Base-by-base conservation (phyloP, 2,329 filamentous ascomycete genomes). In the Bipolaris zeicola region DNA sequence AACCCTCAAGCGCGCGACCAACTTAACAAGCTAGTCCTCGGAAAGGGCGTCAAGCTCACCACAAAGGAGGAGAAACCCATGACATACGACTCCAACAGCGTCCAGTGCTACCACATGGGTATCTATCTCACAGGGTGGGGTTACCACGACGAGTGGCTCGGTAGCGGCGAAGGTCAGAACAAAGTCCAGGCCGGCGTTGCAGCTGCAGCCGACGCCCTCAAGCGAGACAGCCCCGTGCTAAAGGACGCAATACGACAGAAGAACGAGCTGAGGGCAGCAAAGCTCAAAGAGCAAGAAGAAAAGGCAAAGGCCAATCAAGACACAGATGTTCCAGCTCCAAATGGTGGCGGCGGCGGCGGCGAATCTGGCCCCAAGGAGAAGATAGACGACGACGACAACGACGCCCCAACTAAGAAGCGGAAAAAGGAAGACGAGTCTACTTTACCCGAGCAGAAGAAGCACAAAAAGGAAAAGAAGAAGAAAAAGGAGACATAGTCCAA, bases 161-260 rank as follows among this genome's bases (percentile, higher is more conserved):
- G 87, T 0, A 80, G 79, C 42, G 90, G 89, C 0, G 83, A 82
- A 31, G 89, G 84, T 1, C 76, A 85, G 60, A 85, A 83, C 52
- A 92, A 92, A 76, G 85, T 84, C 54, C 87, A 91, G 54, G 90
- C 89, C 1, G 87, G 87, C 0, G 79, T 83, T 13, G 87, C 84
- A 62, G 90, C 90, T 1, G 90, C 90, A 0, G 75, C 79, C 39
- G 79, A 80, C 63, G 89, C 88, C 0, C 67, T 93, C 70, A 78
- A 82, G 39, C 87, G 65, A 42, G 67, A 66, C 26, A 67, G 58
- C 20, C 14, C 36, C 6, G 58, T 65, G 3, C 42, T 65, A 1
- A 55, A 63, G 34, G 53, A 62, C 16, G 68, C 65, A 0, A 55
- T 59, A 3, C 63, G 48, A 18, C 62, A 65, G 52, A 71, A 73